Base-by-base conservation (phyloP, 164 flowering plant genomes). In the Vitis riparia region DNA sequence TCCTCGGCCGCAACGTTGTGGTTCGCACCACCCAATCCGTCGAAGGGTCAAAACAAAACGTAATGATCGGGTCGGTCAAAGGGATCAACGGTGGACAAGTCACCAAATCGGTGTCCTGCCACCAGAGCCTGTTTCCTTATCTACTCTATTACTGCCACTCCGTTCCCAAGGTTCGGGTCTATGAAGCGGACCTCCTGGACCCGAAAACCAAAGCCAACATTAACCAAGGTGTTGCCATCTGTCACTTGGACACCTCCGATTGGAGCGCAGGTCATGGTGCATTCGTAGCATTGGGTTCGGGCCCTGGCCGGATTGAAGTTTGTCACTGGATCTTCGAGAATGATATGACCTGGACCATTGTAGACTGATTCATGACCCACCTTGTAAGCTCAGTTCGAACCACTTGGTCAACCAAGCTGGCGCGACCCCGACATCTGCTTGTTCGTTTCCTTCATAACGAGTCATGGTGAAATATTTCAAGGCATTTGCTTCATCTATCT, bases 281-380 rank as follows among this genome's bases (percentile, higher is more conserved):
- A 2, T 89, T 89, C 75, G 5, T 86, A 19, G 82, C 94, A 5
- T 64, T 89, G 57, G 94, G 91, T 3, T 81, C 89, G 60, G 77
- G 76, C 61, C 94, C 94, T 9, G 94, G 94, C 11, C 76, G 71
- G 77, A 86, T 87, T 29, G 94, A 89, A 76, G 94, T 87, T 10
- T 89, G 94, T 68, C 94, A 89, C 55, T 89, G 94, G 94, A 89
- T 89, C 7, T 89, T 89, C 53, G 88, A 89, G 81, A 87, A 85
- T 59, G 94, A 89, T 66, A 68, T 87, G 83, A 89, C 85, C 51
- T 89, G 94, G 94, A 62, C 87, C 0, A 64, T 65, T 9, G 87
- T 90, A 1, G 94, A 87, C 75, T 83, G 68, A 76, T 3, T 3
- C 44, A 37, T 2, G 44, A 37, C 44, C 44, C 44, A 37, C 44